Base-by-base conservation (phyloP, 2,329 filamentous ascomycete species). In the Xylariaceae sp. region DNA sequence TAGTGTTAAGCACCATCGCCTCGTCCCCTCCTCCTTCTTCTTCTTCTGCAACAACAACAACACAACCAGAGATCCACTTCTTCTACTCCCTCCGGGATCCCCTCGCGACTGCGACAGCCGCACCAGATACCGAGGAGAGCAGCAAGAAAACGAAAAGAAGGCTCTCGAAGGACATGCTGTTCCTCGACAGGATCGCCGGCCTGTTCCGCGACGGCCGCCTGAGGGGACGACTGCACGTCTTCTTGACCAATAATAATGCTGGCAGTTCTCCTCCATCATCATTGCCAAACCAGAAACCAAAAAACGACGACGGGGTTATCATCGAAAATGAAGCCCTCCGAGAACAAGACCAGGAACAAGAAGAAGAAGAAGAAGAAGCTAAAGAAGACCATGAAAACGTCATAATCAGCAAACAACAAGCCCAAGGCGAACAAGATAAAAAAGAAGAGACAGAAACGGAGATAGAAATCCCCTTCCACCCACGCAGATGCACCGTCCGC, bases 61-160 rank as follows among this genome's bases (percentile, higher is more conserved):
- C 26, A 5, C 32, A n/a, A 5, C 46, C 60, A 8, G 61, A 74
- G 11, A 71, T 86, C 12, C 65, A 69, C 29, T 68, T 88, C 41
- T 50, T 89, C 21, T 89, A 89, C 57, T 74, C 75, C 3, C 75
- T 65, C 16, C 68, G 65, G 41, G 47, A 57, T 41, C 62, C 45
- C 3, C 47, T 23, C 5, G 29, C 9, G 5, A 4, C 17, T 44
- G 43, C 21, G 14, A 17, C 13, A 6, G 9, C n/a, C 11, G n/a
- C n/a, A n/a, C n/a, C n/a, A n/a, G n/a, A n/a, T n/a, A n/a, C n/a
- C n/a, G n/a, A n/a, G n/a, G n/a, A n/a, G n/a, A n/a, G n/a, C n/a
- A n/a, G n/a, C n/a, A n/a, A n/a, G n/a, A n/a, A n/a, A n/a, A n/a
- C n/a, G n/a, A n/a, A n/a, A n/a, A n/a, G n/a, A n/a, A 46, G 43